A percentile compares a stretch with the other conserved stretches of the same genome.
Evolutionary conservation across 1,284 basidiomycete genomes (phyloP).

Genomic region (Microbotryum scabiosae): DNA sequence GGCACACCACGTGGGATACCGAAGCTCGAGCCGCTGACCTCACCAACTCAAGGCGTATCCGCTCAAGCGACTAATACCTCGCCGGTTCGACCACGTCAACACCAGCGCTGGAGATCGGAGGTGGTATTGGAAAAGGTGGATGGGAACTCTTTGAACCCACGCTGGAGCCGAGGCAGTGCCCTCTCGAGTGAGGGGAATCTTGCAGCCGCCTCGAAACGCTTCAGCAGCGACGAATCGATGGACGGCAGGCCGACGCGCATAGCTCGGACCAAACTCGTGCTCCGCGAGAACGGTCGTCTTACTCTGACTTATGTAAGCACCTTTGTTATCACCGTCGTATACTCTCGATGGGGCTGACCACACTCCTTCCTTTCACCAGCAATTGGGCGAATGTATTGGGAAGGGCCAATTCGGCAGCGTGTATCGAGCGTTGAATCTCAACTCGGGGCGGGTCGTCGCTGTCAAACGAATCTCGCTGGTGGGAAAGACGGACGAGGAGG

Average conservation of each 20-base stretch:
- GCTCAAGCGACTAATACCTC: neutral
- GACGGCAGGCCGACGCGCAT: conserved; percentile 50
- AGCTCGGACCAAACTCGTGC: conserved; percentile 65
- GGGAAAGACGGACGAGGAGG: conserved; percentile 70
- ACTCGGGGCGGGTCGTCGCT: conserved; percentile 86
- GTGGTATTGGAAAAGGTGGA: conserved; percentile 11
- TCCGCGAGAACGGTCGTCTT: conserved; percentile 70
- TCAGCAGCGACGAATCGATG: conserved; percentile 37
- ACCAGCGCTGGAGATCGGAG: conserved; percentile 31
- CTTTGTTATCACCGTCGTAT: neutral
- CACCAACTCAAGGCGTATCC: neutral
- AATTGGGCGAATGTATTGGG: conserved; percentile 92
- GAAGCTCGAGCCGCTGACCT: neutral
- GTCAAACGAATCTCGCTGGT: conserved; percentile 84
- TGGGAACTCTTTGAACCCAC: neutral
- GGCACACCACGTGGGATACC: neutral
- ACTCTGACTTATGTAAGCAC: conserved; percentile 71
- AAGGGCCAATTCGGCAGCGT: conserved; percentile 93
- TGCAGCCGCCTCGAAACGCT: conserved; percentile 42
- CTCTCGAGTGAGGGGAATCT: conserved; percentile 52
- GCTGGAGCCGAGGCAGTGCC: conserved; percentile 37
- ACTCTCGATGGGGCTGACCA: conserved; percentile 6
- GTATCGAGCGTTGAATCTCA: conserved; percentile 83
- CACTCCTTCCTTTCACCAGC: conserved; percentile 47
- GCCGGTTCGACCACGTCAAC: conserved; percentile 5